These are phyloP conservation scores for Nothopassalora personata DNA, from an alignment of 2,329 filamentous ascomycete genomes.

Conservation along the genomic window DNA sequence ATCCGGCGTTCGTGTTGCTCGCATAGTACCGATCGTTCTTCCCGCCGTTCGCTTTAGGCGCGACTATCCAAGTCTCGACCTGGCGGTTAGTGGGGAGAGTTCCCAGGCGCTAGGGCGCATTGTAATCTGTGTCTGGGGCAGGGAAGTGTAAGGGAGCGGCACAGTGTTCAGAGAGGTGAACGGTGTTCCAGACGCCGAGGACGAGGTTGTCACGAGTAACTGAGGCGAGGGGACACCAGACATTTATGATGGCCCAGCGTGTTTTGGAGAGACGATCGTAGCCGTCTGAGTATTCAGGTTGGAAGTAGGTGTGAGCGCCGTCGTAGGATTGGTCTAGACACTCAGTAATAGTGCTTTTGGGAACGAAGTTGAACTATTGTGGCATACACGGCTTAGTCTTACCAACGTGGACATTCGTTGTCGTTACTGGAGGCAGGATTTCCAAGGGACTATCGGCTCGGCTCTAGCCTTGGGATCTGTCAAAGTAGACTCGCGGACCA, in stretches of 20 bases:
- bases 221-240: slow-evolving; percentile 2
- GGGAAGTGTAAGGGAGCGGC: not conserved
- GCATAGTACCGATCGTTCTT: slow-evolving; percentile 56
- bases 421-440: not conserved
- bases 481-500: not conserved
- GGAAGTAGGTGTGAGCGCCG: not conserved
- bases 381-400: not conserved
- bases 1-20: slow-evolving; percentile 56
- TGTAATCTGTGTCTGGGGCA: slow-evolving; percentile 28
- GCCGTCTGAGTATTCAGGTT: not conserved
- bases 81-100: not conserved
- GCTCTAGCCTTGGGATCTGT: not conserved
- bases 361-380: too few relatives aligned
- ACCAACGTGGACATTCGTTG: not conserved
- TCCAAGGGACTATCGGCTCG: not conserved
- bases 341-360: not conserved
- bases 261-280: not conserved
- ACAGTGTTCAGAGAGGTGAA: not conserved
- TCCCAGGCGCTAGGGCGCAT: not conserved
- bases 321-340: not conserved
- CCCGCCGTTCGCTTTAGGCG: slow-evolving; percentile 15
- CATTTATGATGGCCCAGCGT: slow-evolving; percentile 5
- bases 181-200: slow-evolving; percentile 4
- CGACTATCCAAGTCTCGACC: not conserved
- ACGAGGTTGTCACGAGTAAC: slow-evolving; percentile 8